phyloP scores from a whole-genome alignment of 2,329 filamentous ascomycete genomes.

The Alternaria metachromatica region DNA sequence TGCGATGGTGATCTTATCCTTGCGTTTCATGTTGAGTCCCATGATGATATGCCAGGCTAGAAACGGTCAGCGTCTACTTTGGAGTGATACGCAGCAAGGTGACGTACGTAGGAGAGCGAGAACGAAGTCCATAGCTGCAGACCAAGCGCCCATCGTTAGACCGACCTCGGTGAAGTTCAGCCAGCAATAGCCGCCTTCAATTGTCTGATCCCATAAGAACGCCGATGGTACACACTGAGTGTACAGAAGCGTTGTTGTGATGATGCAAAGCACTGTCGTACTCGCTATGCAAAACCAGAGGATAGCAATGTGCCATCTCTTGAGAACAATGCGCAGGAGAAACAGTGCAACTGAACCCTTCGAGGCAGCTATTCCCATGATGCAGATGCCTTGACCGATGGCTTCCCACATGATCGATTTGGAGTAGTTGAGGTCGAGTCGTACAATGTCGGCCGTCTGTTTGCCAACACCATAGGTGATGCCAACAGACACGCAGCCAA shows the following conservation, averaged over 20 bases:
- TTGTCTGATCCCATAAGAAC: constrained; percentile 36
- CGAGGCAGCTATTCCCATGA: constrained; percentile 41
- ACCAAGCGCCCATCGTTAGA: constrained; percentile 42
- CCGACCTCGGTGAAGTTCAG: constrained; percentile 37
- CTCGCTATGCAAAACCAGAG: constrained; percentile 41
- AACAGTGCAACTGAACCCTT: constrained; percentile 43
- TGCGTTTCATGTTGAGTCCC: constrained; percentile 45
- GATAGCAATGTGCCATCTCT: constrained; percentile 35
- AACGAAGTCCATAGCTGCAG: constrained; percentile 44
- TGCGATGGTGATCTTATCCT: constrained; percentile 43
- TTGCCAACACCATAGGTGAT: constrained; percentile 37
- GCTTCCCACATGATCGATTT: constrained; percentile 43
- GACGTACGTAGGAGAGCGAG: constrained; percentile 39
- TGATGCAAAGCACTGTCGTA: constrained; percentile 32
- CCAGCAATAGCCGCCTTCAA: constrained; percentile 33
- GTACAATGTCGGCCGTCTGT: constrained; percentile 26
- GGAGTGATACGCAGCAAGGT: neutral
- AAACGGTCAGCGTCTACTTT: neutral
- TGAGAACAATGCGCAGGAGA: constrained; percentile 38
- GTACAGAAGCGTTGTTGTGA: constrained; percentile 36
- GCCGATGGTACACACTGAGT: constrained; percentile 36
- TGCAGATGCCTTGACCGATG: constrained; percentile 39
- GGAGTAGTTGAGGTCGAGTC: constrained; percentile 29
- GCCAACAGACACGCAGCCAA: constrained; percentile 32
- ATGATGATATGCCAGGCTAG: constrained; percentile 41